Percentiles rank a stretch among this genome's conserved stretches.
Conservation (phyloP, 179 eudicot species). For the Patellifolia procumbens region DNA sequence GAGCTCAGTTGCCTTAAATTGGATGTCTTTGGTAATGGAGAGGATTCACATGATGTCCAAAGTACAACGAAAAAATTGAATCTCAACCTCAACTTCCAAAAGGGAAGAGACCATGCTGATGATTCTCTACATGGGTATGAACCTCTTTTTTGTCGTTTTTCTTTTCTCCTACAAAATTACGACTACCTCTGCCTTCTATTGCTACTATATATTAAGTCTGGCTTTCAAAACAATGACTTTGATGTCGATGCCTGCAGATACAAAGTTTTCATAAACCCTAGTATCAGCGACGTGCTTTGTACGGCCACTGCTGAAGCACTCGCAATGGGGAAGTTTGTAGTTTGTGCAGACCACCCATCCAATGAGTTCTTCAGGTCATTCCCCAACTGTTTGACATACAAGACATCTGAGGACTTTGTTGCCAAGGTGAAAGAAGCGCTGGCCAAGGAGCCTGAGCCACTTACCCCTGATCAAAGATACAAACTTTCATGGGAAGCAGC, state of each 20-base stretch:
- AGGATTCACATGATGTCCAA: conserved; percentile 92
- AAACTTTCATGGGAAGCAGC: conserved; percentile 98
- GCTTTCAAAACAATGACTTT: not conserved
- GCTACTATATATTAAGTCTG: not conserved
- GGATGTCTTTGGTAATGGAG: conserved; percentile 92
- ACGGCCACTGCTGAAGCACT: conserved; percentile 99
- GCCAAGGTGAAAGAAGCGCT: conserved; percentile 82
- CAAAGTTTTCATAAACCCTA: conserved; percentile 93
- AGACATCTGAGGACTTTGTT: conserved; percentile 84
- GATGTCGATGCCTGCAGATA: conserved; percentile 54
- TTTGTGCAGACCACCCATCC: conserved; percentile 98
- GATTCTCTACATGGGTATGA: conserved; percentile 87
- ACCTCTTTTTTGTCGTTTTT: not conserved
- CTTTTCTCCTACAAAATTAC: not conserved
- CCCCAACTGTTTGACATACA: conserved; percentile 87
- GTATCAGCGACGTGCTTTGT: conserved; percentile 94
- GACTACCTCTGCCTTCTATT: not conserved
- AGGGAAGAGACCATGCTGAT: conserved; percentile 97
- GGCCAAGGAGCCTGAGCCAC: conserved; percentile 77
- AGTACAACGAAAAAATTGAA: conserved; percentile 65
- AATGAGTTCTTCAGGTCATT: conserved; percentile 90
- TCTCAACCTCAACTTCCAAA: conserved; percentile 75
- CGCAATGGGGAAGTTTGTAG: conserved; percentile 98
- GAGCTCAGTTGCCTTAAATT: conserved; percentile 74
- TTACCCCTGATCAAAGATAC: conserved; percentile 75